Base-by-base conservation (phyloP, 2,329 filamentous ascomycete species). In the Cladophialophora psammophila region DNA sequence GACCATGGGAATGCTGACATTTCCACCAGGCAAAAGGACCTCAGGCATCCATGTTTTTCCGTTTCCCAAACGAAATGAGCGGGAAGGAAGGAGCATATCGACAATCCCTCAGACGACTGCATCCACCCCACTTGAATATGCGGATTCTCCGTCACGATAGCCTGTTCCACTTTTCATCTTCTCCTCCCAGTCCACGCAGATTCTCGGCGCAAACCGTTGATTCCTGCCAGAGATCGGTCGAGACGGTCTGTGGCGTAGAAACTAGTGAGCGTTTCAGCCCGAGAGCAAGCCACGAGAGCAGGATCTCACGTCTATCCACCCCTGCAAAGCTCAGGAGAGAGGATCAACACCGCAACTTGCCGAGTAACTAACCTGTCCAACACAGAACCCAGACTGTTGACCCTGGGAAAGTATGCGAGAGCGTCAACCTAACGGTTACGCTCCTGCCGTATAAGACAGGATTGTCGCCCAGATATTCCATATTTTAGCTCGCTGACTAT, bases 1-100 rank as follows among this genome's bases (percentile, higher is more conserved):
- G 56, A 45, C 32, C 36, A 59, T 20, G 38, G 8, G 36, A 38
- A 32, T 13, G 56, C 40, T 42, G 40, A 42, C 40, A 42, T 42
- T 42, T 42, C 40, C 15, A 12, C 40, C 15, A n/a, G 40, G 38
- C 5, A 5, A n/a, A 42, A 18, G 15, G 40, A 40, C 4, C 12
- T 3, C 36, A 10, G 40, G 40, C 8, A n/a, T n/a, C 40, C 40
- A n/a, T 42, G 15, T n/a, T 13, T 10, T 42, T 42, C 15, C 1
- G 40, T 13, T 42, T n/a, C 10, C 40, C 40, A n/a, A n/a, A 42
- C 45, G 15, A 50, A 26, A 26, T 20, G 45, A 26, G 18, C 26
- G 45, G 45, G 18, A 50, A 12, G 8, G 15, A 50, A 50, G 10
- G 45, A 50, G 5, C 45, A n/a, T 42, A 26, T n/a, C 15, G 40